Conservation (phyloP, 1,139 yeast species). For the Yamadazyma dushanensis region DNA sequence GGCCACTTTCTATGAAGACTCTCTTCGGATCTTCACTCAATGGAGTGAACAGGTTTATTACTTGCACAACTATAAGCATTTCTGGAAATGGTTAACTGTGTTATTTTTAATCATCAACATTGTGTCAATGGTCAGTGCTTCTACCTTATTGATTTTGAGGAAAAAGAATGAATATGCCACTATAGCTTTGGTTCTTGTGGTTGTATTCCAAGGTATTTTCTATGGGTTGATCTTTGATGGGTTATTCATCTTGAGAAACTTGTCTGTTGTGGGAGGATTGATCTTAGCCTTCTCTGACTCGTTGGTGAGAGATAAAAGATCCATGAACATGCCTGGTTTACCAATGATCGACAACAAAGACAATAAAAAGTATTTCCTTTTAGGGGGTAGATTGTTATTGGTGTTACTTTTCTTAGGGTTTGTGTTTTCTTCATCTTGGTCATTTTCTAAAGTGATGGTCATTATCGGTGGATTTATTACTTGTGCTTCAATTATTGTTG, state of each 20-base stretch:
- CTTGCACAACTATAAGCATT: conserved; percentile 75
- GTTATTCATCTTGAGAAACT: conserved; percentile 78
- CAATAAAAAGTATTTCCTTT: conserved; percentile 77
- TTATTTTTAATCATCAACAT: conserved; percentile 66
- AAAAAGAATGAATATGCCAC: conserved; percentile 74
- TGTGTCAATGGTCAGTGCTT: conserved; percentile 68
- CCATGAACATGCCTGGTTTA: conserved; percentile 79
- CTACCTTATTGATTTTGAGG: conserved; percentile 71
- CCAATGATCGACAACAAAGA: conserved; percentile 86
- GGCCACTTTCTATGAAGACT: conserved; percentile 92
- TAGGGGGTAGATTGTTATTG: conserved; percentile 87
- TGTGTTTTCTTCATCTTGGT: conserved; percentile 76
- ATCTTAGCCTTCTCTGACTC: conserved; percentile 87
- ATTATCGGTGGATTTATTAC: conserved; percentile 70
- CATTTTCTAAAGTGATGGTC: conserved; percentile 62
- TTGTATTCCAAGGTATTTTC: conserved; percentile 80
- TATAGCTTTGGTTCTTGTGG: conserved; percentile 67
- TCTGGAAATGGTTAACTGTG: conserved; percentile 78
- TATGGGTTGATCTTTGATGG: conserved; percentile 87
- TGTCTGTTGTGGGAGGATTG: conserved; percentile 91
- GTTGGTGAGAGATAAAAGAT: conserved; percentile 75
- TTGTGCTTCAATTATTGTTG: conserved; percentile 82
- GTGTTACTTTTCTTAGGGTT: conserved; percentile 86
- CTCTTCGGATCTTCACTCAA: conserved; percentile 79
- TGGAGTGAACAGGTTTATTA: conserved; percentile 92